phyloP scores from a whole-genome alignment of 768 basidiomycete genomes.

The Trametes villosa region DNA sequence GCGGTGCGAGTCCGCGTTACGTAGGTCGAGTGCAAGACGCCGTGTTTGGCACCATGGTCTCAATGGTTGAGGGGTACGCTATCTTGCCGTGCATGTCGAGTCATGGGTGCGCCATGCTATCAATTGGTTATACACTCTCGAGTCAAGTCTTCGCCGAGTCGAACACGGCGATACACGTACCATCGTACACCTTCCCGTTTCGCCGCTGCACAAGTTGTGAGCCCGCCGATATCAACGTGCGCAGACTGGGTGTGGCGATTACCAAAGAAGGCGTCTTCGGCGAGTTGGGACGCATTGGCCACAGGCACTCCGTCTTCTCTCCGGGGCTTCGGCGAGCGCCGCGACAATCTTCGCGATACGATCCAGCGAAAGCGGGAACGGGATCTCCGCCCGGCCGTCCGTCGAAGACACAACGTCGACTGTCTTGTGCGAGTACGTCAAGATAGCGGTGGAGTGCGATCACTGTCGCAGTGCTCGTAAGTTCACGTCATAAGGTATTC shows the following conservation, averaged over 20 bases:
- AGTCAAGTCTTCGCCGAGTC: too few species aligned
- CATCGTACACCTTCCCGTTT: neutral
- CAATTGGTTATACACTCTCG: too few species aligned
- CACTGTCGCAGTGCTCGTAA: neutral
- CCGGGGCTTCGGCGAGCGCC: slow-evolving; percentile 1
- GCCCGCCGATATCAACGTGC: neutral
- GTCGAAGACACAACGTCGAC: too few species aligned
- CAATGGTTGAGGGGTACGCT: neutral
- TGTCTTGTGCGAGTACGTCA: slow-evolving; percentile 1
- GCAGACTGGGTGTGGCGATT: neutral
- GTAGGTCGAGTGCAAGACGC: neutral
- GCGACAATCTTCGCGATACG: neutral
- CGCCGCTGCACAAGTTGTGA: neutral
- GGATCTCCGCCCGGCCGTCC: neutral
- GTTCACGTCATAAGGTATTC: neutral
- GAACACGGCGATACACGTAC: neutral
- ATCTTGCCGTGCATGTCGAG: neutral
- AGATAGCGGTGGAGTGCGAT: slow-evolving; percentile 1
- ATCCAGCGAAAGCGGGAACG: neutral
- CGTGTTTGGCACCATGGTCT: neutral
- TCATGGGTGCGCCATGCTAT: neutral
- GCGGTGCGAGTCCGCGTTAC: neutral
- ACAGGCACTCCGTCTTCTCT: slow-evolving; percentile 2
- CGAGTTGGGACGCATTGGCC: neutral
- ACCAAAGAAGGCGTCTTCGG: neutral